Conservation (phyloP, 352 stramenopile species). For the Phytophthora sp. region DNA sequence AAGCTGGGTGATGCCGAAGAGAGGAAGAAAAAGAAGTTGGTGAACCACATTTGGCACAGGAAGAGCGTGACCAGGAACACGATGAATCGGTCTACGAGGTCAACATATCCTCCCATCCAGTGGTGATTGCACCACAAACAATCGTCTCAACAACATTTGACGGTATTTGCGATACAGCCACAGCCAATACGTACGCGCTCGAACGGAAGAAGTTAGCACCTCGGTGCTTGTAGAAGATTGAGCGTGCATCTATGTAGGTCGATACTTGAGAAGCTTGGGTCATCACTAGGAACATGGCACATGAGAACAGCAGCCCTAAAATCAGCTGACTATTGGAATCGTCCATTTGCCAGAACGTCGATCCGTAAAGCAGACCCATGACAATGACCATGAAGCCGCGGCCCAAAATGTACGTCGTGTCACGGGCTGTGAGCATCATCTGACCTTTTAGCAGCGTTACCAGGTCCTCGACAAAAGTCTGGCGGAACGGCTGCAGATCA, state of each 20-base stretch:
- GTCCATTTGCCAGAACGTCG: neutral
- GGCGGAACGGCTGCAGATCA: neutral
- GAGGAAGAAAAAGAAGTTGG: constrained; percentile 49
- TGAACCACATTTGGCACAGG: neutral
- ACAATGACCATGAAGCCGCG: neutral
- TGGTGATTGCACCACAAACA: constrained; percentile 5
- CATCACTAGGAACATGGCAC: neutral
- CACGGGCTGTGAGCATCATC: constrained; percentile 15
- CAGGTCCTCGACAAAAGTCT: constrained; percentile 24
- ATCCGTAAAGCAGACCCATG: neutral
- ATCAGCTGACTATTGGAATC: neutral
- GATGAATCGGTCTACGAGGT: neutral
- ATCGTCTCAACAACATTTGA: no score
- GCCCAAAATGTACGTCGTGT: neutral
- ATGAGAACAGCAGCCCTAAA: neutral
- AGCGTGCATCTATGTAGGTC: neutral
- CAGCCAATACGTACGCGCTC: neutral
- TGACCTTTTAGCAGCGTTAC: constrained; percentile 49
- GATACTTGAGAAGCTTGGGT: neutral
- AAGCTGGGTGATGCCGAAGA: no score
- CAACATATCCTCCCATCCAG: neutral
- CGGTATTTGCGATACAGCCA: neutral
- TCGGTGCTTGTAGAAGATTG: neutral
- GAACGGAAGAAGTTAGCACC: neutral
- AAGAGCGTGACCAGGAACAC: neutral